Evolutionary conservation across 2,329 filamentous ascomycete genomes (phyloP).

Genomic region (Phialophora chinensis): DNA sequence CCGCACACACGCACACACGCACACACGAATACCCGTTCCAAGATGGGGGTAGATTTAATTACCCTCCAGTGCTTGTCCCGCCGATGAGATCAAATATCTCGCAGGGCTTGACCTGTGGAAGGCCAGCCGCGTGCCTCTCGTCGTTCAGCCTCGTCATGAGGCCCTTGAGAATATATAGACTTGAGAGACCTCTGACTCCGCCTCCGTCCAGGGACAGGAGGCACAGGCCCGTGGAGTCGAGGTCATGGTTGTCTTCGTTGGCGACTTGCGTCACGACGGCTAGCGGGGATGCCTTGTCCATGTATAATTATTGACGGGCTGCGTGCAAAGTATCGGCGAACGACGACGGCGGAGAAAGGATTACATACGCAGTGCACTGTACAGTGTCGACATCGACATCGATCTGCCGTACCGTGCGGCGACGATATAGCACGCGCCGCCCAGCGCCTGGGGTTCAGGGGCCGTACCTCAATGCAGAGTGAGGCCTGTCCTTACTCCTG

Average conservation of each 20-base stretch:
- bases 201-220: constrained; percentile 36
- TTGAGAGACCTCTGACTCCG: constrained; percentile 33
- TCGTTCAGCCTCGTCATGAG: constrained; percentile 29
- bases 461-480: no score
- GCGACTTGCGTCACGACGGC: neutral
- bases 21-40: no score
- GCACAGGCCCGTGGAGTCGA: constrained; percentile 26
- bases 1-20: no score
- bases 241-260: constrained; percentile 8
- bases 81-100: constrained; percentile 36
- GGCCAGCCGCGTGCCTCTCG: constrained; percentile 11
- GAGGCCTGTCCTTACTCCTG: no score
- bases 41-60: neutral
- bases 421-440: no score
- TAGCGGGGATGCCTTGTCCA: neutral
- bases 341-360: no score
- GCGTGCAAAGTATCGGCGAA: no score
- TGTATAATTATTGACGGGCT: no score
- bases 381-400: no score
- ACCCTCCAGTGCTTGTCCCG: constrained; percentile 38
- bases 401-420: no score
- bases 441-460: no score
- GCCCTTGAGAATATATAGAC: constrained; percentile 28
- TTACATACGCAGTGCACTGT: no score
- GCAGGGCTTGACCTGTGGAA: constrained; percentile 27